phyloP scores from a whole-genome alignment of 108 stramenopile genomes.

The Nannochloropsis gaditana region DNA sequence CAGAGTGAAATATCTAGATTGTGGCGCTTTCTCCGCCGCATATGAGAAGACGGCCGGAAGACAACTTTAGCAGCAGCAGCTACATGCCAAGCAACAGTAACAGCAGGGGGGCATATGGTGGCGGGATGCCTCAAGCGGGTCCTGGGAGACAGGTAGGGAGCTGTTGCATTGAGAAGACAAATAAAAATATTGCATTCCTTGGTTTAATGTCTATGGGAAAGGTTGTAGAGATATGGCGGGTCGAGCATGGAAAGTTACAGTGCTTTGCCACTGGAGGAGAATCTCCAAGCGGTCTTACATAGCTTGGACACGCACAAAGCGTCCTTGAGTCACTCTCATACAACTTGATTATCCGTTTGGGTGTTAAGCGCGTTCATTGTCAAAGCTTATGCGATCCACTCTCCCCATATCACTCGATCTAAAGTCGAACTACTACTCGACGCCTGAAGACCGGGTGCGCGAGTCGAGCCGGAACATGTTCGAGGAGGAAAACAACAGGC shows the following conservation, averaged over 20 bases:
- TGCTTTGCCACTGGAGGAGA: too few species aligned
- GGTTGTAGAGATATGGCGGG: too few species aligned
- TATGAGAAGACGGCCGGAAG: conserved; percentile 19
- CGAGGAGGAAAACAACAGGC: conserved; percentile 9
- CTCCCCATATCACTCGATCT: not conserved
- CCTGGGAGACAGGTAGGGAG: not conserved
- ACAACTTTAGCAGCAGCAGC: not conserved
- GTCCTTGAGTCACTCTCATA: too few species aligned
- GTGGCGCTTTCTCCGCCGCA: conserved; percentile 11
- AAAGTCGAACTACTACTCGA: not conserved
- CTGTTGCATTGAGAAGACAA: too few species aligned
- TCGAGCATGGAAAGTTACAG: too few species aligned
- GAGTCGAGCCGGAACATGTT: conserved; percentile 8
- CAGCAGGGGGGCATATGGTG: not conserved
- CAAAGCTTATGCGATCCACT: not conserved
- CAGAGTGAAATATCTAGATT: not conserved
- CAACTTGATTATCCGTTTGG: too few species aligned
- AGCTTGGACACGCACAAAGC: too few species aligned
- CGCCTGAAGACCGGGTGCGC: not conserved
- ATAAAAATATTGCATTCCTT: too few species aligned
- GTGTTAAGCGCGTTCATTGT: not conserved
- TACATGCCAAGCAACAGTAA: not conserved
- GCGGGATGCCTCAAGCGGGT: conserved; percentile 1
- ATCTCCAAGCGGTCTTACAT: too few species aligned
- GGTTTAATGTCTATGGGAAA: too few species aligned